Evolutionary conservation across 805 yeast genomes (phyloP), one percentile per base, ranked within the genome.

Genomic region (Spencermartinsiella europaea): DNA sequence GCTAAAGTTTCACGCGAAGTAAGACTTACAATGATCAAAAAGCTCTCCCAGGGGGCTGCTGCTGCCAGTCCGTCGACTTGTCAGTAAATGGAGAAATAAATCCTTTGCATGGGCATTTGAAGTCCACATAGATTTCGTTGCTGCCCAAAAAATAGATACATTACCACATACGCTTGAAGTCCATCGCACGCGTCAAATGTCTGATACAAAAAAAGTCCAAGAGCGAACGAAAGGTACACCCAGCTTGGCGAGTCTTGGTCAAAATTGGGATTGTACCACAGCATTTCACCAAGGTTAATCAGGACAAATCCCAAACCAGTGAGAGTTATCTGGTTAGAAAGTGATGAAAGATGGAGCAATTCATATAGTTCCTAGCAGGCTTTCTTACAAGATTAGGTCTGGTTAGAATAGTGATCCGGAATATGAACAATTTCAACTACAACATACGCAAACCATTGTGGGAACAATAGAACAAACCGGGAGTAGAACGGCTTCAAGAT

Each of bases 151-250:
- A 10, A 27, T 27, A 27, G 14, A 38, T 15, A 8, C 16, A 39
- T 16, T 8, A 16, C n/a, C 38, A 51, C 55, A 36, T 43, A 53
- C 22, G 97, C 97, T 64, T 90, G 98, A 53, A 85, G 77, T 3
- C 98, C 98, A 65, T 90, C 98, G 65, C 96, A 85, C 0, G 96
- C 96, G 65, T 90, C 98, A 64, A 90, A 88, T 0, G 97, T 90
- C 64, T 90, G 98, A 65, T 90, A 90, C 75, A 89, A 70, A 61
- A 90, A 89, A 54, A 90, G 68, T 4, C 95, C 91, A 51, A 85
- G 60, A 0, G 95, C 96, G 62, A 86, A 85, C 38, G 81, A 69
- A 54, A 77, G 75, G 62, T 84, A 86, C 15, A 82, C 75, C 95
- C 95, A 86, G 28, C 75, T 64, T 4, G 98, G 96, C 10, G 76